phyloP scores from a whole-genome alignment of 768 basidiomycete genomes.

The Asterophora parasitica region DNA sequence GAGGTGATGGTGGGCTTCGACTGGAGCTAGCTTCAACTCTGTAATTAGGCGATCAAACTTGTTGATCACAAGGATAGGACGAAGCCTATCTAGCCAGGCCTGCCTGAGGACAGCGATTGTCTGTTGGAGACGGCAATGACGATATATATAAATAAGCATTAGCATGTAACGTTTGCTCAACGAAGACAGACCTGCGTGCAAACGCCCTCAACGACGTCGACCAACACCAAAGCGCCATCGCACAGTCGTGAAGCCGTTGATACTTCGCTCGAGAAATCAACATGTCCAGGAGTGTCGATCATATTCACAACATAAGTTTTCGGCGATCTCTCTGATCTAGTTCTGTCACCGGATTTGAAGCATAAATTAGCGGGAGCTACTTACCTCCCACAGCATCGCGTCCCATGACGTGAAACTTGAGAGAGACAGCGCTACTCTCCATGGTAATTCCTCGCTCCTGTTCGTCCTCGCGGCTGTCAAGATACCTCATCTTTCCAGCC shows the following conservation, averaged over 20 bases:
- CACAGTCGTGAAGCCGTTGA: slow-evolving; percentile 91
- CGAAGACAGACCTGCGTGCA: slow-evolving; percentile 75
- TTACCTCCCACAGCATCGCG: slow-evolving; percentile 51
- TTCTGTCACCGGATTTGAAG: slow-evolving; percentile 26
- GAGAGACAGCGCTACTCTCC: slow-evolving; percentile 94
- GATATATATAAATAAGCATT: neutral
- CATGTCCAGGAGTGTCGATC: slow-evolving; percentile 98
- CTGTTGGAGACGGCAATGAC: slow-evolving; percentile 32
- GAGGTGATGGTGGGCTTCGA: slow-evolving; percentile 95
- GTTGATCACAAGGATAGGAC: slow-evolving; percentile 93
- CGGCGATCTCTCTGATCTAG: slow-evolving; percentile 45
- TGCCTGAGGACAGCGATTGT: slow-evolving; percentile 94
- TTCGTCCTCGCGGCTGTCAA: slow-evolving; percentile 95
- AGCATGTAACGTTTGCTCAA: neutral
- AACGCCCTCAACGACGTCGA: slow-evolving; percentile 97
- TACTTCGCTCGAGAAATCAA: slow-evolving; percentile 97
- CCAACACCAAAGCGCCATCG: slow-evolving; percentile 92
- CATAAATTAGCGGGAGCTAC: slow-evolving; percentile 18
- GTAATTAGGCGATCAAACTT: slow-evolving; percentile 93
- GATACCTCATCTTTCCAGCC: slow-evolving; percentile 94
- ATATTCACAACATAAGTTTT: slow-evolving; percentile 87
- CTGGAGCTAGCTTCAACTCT: slow-evolving; percentile 85
- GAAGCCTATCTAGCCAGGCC: slow-evolving; percentile 86
- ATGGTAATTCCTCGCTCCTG: slow-evolving; percentile 98
- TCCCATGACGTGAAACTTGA: slow-evolving; percentile 80